Percentiles rank a stretch among this genome's conserved stretches.
phyloP scores from a whole-genome alignment of 805 yeast species.

The Lachancea lanzarotensis region DNA sequence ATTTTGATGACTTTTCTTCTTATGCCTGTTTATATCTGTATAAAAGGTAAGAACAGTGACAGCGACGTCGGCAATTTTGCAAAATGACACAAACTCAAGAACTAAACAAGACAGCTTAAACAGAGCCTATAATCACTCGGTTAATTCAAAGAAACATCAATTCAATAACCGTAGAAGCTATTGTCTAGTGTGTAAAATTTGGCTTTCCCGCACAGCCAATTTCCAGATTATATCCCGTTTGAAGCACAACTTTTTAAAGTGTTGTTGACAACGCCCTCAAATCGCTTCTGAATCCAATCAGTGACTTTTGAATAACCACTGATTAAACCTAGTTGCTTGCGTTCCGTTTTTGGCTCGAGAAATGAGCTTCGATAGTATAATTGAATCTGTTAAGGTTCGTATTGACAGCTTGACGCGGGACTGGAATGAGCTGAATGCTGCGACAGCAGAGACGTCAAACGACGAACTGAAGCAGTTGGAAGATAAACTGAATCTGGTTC shows the following conservation, averaged over 20 bases:
- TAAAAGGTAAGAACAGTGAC: background rate
- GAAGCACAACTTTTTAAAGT: too few species aligned
- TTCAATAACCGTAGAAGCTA: too few species aligned
- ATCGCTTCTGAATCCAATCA: too few species aligned
- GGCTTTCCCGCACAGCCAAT: too few species aligned
- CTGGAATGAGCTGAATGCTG: conserved; percentile 12
- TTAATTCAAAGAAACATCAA: too few species aligned
- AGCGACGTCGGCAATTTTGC: background rate
- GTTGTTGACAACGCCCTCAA: too few species aligned
- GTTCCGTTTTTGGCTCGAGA: background rate
- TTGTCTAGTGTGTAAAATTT: too few species aligned
- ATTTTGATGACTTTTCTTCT: background rate
- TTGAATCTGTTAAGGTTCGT: conserved; percentile 11
- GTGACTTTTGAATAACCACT: too few species aligned
- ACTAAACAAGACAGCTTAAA: background rate
- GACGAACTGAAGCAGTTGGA: conserved; percentile 14
- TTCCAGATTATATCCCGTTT: too few species aligned
- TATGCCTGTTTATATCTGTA: background rate
- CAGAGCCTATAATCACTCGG: too few species aligned
- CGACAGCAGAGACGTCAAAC: conserved; percentile 4
- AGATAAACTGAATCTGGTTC: conserved; percentile 14
- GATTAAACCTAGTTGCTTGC: background rate
- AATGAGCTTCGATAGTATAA: conserved; percentile 12
- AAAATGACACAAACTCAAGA: conserved; percentile 2
- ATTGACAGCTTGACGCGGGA: conserved; percentile 14